phyloP scores from a whole-genome alignment of 2,329 filamentous ascomycete genomes.

The Aureobasidium lini region DNA sequence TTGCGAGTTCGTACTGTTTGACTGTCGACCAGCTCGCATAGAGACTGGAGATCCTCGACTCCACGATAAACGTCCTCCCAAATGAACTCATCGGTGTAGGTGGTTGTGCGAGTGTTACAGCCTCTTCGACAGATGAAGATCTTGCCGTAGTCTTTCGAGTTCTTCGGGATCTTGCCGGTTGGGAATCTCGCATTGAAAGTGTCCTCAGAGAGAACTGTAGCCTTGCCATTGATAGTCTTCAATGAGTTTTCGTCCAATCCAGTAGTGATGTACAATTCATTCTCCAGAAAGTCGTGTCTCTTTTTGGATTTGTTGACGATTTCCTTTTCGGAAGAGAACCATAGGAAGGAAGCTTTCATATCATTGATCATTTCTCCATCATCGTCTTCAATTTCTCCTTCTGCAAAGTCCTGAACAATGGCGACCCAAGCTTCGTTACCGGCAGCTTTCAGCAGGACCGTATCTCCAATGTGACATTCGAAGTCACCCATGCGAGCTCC shows the following conservation, averaged over 20 bases:
- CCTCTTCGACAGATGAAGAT: constrained; percentile 84
- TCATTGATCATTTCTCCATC: constrained; percentile 38
- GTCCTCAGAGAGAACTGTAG: constrained; percentile 65
- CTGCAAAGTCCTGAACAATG: constrained; percentile 73
- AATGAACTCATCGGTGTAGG: constrained; percentile 82
- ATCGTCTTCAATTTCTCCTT: constrained; percentile 59
- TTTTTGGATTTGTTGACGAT: constrained; percentile 79
- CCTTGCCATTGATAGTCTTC: constrained; percentile 83
- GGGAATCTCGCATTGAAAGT: constrained; percentile 65
- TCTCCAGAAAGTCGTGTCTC: constrained; percentile 66
- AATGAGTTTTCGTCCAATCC: constrained; percentile 83
- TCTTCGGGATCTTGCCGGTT: constrained; percentile 64
- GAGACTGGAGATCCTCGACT: constrained; percentile 55
- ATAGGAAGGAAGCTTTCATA: constrained; percentile 84
- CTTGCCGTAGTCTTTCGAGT: constrained; percentile 69
- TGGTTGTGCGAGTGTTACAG: constrained; percentile 80
- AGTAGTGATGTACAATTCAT: constrained; percentile 86
- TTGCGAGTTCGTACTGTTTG: constrained; percentile 67
- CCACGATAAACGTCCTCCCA: constrained; percentile 81
- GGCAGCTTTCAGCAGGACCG: constrained; percentile 79
- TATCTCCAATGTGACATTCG: constrained; percentile 72
- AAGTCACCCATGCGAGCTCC: constrained; percentile 79
- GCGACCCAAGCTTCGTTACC: constrained; percentile 90
- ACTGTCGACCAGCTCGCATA: constrained; percentile 61
- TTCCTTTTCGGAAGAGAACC: constrained; percentile 90